Percentiles rank a stretch among this genome's conserved stretches.
Evolutionary conservation across 2,329 filamentous ascomycete genomes (phyloP).

Genomic region (Colletotrichum sp.): DNA sequence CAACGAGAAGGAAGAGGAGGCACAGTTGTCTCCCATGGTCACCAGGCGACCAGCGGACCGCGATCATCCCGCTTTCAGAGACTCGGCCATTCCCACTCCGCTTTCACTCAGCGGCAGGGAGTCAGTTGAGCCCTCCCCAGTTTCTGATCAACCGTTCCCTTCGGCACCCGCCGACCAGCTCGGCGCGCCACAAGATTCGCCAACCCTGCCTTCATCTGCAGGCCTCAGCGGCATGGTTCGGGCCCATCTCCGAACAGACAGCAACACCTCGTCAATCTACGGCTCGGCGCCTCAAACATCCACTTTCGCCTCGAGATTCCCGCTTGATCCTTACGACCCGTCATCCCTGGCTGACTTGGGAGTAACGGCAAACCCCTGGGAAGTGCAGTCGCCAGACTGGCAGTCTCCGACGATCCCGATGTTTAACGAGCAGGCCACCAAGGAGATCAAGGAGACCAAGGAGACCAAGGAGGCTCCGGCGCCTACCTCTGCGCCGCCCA

Average conservation of each 20-base stretch:
- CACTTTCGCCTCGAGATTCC: slow-evolving; percentile 43
- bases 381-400: slow-evolving; percentile 29
- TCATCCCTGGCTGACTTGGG: slow-evolving; percentile 34
- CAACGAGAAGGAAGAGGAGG: slow-evolving; percentile 45
- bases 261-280: slow-evolving; percentile 82
- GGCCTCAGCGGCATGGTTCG: slow-evolving; percentile 84
- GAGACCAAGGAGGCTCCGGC: background rate
- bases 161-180: slow-evolving; percentile 24
- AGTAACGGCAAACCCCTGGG: slow-evolving; percentile 50
- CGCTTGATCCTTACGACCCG: slow-evolving; percentile 34
- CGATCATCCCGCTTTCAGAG: slow-evolving; percentile 60
- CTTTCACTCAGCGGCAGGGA: slow-evolving; percentile 36
- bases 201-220: slow-evolving; percentile 73
- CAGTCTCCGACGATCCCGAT: slow-evolving; percentile 19
- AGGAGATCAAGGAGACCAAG: background rate
- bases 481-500: background rate
- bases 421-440: background rate
- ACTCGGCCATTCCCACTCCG: slow-evolving; percentile 48
- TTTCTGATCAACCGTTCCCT: slow-evolving; percentile 26
- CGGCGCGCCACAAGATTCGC: slow-evolving; percentile 66
- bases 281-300: slow-evolving; percentile 48
- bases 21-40: slow-evolving; percentile 38
- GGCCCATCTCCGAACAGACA: slow-evolving; percentile 82
- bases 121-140: slow-evolving; percentile 33
- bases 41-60: slow-evolving; percentile 55